A percentile compares a stretch with the other conserved stretches of the same genome.
Conservation (phyloP, 2,329 filamentous ascomycete genomes). For the Aspergillus caelatus region DNA sequence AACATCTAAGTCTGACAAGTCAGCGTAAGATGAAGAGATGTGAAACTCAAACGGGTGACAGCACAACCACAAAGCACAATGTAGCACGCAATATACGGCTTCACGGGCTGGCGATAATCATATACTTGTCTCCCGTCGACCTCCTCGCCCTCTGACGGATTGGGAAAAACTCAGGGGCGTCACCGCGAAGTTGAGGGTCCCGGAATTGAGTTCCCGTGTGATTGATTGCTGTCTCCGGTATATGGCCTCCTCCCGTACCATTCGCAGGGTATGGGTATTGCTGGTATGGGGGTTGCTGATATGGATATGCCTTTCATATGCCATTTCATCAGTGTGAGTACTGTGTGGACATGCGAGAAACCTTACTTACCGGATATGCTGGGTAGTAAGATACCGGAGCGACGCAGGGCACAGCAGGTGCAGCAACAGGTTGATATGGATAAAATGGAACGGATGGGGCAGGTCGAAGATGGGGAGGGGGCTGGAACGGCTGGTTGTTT, state of each 20-base stretch:
- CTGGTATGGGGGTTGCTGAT: background rate
- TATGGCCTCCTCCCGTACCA: background rate
- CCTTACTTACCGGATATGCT: background rate
- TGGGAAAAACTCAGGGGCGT: constrained; percentile 27
- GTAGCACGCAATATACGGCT: background rate
- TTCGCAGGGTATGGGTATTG: background rate
- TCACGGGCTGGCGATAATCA: background rate
- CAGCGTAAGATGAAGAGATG: background rate
- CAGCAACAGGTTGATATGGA: background rate
- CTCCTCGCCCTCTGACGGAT: constrained; percentile 3
- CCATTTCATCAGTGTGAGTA: background rate
- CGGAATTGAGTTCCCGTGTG: background rate
- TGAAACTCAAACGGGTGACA: background rate
- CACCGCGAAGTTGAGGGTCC: constrained; percentile 20
- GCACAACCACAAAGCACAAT: background rate
- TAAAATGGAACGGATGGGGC: background rate
- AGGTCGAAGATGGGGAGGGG: background rate
- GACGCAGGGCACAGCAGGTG: background rate
- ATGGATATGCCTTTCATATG: background rate
- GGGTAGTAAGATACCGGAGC: background rate
- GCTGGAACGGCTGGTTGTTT: background rate
- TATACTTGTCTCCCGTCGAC: constrained; percentile 4
- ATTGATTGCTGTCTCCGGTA: background rate
- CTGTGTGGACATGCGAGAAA: too few species aligned
- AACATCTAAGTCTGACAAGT: background rate